phyloP scores from a whole-genome alignment of 2,329 filamentous ascomycete species.

The Penicillium aurantiogriseum region DNA sequence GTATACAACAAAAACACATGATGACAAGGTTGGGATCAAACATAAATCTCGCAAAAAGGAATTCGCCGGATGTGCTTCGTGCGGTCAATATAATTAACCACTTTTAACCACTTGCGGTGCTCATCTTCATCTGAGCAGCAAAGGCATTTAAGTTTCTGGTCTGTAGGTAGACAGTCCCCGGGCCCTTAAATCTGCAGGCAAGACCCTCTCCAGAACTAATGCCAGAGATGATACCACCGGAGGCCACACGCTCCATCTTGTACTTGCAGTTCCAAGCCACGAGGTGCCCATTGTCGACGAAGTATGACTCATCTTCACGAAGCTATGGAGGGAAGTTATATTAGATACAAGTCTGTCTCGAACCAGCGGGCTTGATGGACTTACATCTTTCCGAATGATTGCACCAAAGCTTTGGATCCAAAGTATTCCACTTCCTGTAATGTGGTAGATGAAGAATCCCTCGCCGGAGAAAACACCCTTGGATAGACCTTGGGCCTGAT shows the following conservation, averaged over 20 bases:
- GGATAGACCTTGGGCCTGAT: slow-evolving; percentile 78
- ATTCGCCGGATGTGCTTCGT: no score
- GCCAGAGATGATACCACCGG: slow-evolving; percentile 88
- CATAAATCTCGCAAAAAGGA: neutral
- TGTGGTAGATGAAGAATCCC: slow-evolving; percentile 85
- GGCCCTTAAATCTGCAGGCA: slow-evolving; percentile 89
- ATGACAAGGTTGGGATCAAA: neutral
- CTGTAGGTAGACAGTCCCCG: slow-evolving; percentile 88
- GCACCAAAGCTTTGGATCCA: slow-evolving; percentile 95
- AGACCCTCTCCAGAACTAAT: slow-evolving; percentile 79
- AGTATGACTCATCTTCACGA: slow-evolving; percentile 74
- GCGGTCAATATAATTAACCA: no score
- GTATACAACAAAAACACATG: neutral
- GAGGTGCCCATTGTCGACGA: slow-evolving; percentile 88
- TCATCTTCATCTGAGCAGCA: slow-evolving; percentile 51
- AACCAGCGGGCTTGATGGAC: neutral
- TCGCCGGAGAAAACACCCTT: slow-evolving; percentile 96
- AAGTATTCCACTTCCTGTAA: slow-evolving; percentile 74
- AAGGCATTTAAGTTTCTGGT: slow-evolving; percentile 77
- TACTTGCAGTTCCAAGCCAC: slow-evolving; percentile 98
- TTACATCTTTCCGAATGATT: slow-evolving; percentile 87
- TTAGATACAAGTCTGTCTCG: no score
- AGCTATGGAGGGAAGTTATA: slow-evolving; percentile 29
- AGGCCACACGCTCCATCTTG: slow-evolving; percentile 81
- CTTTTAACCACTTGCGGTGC: slow-evolving; percentile 35